These are phyloP conservation scores for Zizania latifolia DNA, from an alignment of 176 grass and related monocot genomes.

Conservation along the genomic window DNA sequence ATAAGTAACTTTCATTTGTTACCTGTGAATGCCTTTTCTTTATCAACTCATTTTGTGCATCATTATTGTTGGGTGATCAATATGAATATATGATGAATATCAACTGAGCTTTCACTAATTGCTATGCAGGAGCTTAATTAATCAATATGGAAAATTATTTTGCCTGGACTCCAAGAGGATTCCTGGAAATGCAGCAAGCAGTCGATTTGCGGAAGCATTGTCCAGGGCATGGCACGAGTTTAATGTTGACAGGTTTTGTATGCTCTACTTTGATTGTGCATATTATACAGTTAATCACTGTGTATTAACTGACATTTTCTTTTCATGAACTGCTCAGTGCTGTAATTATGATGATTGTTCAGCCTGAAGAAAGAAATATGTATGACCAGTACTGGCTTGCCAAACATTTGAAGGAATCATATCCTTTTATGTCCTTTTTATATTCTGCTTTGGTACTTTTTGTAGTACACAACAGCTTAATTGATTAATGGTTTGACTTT, in stretches of 20 bases:
- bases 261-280: conserved; percentile 23
- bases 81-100: not conserved
- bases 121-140: conserved; percentile 60
- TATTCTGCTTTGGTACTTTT: not conserved
- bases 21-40: not conserved
- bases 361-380: conserved; percentile 94
- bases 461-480: not conserved
- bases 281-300: conserved; percentile 4
- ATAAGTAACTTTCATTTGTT: conserved; percentile 6
- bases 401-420: conserved; percentile 78
- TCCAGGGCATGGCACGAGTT: conserved; percentile 70
- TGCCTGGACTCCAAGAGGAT: conserved; percentile 58
- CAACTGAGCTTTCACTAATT: not conserved
- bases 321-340: conserved; percentile 47
- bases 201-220: conserved; percentile 60
- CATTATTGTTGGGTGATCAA: not conserved
- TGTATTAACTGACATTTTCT: conserved; percentile 7
- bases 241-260: conserved; percentile 63
- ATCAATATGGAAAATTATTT: conserved; percentile 51
- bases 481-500: not conserved
- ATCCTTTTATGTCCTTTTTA: conserved; percentile 62
- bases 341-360: conserved; percentile 87
- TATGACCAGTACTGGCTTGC: conserved; percentile 91
- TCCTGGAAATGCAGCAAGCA: conserved; percentile 62
- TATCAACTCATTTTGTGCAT: conserved; percentile 13